Evolutionary conservation across 1,284 basidiomycete species (phyloP), one percentile per base, ranked within the genome.

Genomic region (Stereum hirsutum): DNA sequence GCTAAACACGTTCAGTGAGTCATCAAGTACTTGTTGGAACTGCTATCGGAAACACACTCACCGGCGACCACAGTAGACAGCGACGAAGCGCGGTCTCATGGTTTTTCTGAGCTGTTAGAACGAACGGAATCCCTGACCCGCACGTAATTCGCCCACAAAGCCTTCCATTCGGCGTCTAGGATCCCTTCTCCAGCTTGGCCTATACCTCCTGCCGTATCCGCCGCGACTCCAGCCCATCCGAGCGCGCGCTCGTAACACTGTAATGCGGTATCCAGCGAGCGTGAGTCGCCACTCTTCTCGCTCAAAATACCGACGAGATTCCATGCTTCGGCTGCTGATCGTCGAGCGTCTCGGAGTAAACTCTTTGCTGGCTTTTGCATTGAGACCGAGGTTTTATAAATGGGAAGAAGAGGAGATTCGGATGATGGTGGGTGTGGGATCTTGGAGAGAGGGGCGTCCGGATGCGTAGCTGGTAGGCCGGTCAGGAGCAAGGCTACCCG

Each of bases 261-360:
- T 11, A 72, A 54, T 11, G 76, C 74, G 30, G 57, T 56, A 25
- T 69, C 61, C 39, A 62, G 56, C 6, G 59, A 55, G 19, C 54
- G 55, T 4, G 49, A 36, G 6, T 65, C 64, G 0, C 60, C 59
- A n/a, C 57, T 55, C 5, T 52, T 56, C 52, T 65, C 72, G 40
- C 63, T 54, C 17, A 85, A 58, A 43, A 75, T 59, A 2, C 70
- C 72, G 43, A 77, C 60, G 21, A 86, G 60, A 45, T 68, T 70
- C 74, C 89, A 89, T 6, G 78, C 77, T 58, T 81, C 78, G 0
- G 76, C 76, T 11, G 82, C 79, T 14, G 80, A 78, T 28, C 82
- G 68, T 14, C 79, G 70, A 12, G 85, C 74, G 54, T 88, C 83
- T 19, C 80, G 74, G 33, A 88, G 66, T 5, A 88, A 61, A 35